Conservation (phyloP, 1,139 yeast species). For the Candida pseudocylindracea region DNA sequence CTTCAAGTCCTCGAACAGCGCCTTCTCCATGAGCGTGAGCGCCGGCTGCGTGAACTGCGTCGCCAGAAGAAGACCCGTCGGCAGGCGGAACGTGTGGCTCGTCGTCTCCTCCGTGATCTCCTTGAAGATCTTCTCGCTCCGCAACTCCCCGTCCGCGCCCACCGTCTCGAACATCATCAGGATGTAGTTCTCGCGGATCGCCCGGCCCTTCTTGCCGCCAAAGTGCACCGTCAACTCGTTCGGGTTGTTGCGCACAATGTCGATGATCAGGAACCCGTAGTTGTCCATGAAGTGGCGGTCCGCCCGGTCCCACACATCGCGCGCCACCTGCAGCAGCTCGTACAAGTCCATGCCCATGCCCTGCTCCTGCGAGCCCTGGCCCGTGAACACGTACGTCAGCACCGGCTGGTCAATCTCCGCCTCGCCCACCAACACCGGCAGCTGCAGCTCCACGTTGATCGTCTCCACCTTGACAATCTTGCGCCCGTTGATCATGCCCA, state of each 20-base stretch:
- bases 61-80: constrained; percentile 89
- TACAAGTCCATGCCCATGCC: constrained; percentile 99
- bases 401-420: constrained; percentile 98
- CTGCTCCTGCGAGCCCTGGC: constrained; percentile 99
- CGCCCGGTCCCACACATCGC: constrained; percentile 94
- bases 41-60: constrained; percentile 99
- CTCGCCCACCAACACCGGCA: constrained; percentile 70
- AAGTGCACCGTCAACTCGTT: constrained; percentile 87
- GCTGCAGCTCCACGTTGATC: constrained; percentile 56
- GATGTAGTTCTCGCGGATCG: constrained; percentile 81
- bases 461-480: constrained; percentile 89
- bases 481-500: constrained; percentile 98
- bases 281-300: constrained; percentile 79
- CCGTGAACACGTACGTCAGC: constrained; percentile 92
- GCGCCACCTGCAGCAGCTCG: constrained; percentile 77
- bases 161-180: constrained; percentile 96
- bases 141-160: constrained; percentile 62
- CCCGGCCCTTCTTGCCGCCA: constrained; percentile 96
- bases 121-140: constrained; percentile 88
- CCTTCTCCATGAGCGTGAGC: constrained; percentile 96
- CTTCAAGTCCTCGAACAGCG: constrained; percentile 93
- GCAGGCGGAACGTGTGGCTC: constrained; percentile 74
- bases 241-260: constrained; percentile 91
- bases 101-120: constrained; percentile 66
- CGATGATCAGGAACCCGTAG: constrained; percentile 91